Conservation (phyloP, 805 yeast genomes). For the Kazachstania africana region DNA sequence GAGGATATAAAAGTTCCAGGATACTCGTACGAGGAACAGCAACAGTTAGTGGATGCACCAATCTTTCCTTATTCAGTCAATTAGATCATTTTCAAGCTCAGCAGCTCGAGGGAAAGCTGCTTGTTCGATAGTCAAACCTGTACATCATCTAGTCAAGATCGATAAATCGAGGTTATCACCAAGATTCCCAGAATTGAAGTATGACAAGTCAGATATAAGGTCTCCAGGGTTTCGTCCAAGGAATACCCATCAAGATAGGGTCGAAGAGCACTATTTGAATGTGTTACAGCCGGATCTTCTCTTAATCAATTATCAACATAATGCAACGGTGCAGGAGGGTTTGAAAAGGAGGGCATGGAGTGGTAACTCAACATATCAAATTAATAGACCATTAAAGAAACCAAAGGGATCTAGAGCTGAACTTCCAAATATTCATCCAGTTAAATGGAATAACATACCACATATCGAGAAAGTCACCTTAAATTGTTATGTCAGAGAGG, state of each 20-base stretch:
- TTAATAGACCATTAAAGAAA: conserved; percentile 66
- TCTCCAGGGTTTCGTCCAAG: conserved; percentile 70
- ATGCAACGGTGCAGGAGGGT: conserved; percentile 42
- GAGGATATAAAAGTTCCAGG: no score
- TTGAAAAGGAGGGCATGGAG: conserved; percentile 76
- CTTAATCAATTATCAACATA: conserved; percentile 66
- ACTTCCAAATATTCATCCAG: conserved; percentile 60
- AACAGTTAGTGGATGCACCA: no score
- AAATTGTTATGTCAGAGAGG: conserved; percentile 66
- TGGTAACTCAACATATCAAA: conserved; percentile 70
- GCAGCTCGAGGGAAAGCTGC: conserved; percentile 35
- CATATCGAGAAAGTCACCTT: conserved; percentile 53
- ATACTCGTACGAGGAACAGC: no score
- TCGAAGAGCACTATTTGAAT: conserved; percentile 62
- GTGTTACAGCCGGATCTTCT: conserved; percentile 68
- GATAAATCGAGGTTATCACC: conserved; percentile 67
- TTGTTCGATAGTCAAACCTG: conserved; percentile 74
- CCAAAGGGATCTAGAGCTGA: conserved; percentile 70
- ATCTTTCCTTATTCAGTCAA: no score
- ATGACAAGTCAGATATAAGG: conserved; percentile 61
- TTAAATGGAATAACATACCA: conserved; percentile 64
- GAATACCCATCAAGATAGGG: conserved; percentile 67
- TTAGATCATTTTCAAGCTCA: conserved; percentile 18
- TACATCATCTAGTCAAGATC: conserved; percentile 77
- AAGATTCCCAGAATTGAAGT: conserved; percentile 54